Evolutionary conservation across 2,329 filamentous ascomycete species (phyloP), one percentile per base, ranked within the genome.

Genomic region (Nannizzia gypsea): DNA sequence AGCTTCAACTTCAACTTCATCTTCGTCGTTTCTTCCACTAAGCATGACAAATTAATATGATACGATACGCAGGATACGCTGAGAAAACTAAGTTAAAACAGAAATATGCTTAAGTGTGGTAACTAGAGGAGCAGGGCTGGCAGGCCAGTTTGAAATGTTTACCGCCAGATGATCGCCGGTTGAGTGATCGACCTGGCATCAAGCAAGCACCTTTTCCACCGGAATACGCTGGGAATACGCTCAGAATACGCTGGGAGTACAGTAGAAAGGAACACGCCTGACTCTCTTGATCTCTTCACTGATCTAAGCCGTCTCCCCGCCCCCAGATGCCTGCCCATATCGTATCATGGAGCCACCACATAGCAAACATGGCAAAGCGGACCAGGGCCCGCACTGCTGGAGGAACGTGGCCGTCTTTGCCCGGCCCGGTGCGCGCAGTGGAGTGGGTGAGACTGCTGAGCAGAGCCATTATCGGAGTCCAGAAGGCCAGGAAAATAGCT

Each of bases 281-380:
- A 11, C 31, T 36, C 13, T 8, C 31, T 13, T 36, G 9, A 36
- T 36, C 9, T 36, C 9, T 36, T 36, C 31, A 36, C 31, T 36
- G 31, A 36, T 54, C 48, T 34, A 54, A 54, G 48, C 48, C 48
- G n/a, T 54, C 48, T 22, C 48, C 48, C 6, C 48, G 13, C 6
- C 58, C 58, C 50, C 44, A 56, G 26, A 59, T n/a, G n/a, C 24
- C 24, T 28, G 58, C 22, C 57, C 28, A 36, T 17, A 59, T 28
- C 22, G 24, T 13, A 36, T 59, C 58, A 36, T 59, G 58, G 17
- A 22, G 13, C 24, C 57, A 59, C 58, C 58, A 59, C 58, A 59
- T 59, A 11, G 22, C 26, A 15, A 59, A n/a, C 24, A 59, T 17
- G 26, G 56, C 56, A 8, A 57, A 28, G 20, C 58, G 44, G 17